These are phyloP conservation scores for Mycena crocata DNA, from an alignment of 768 basidiomycete species.

Conservation along the genomic window DNA sequence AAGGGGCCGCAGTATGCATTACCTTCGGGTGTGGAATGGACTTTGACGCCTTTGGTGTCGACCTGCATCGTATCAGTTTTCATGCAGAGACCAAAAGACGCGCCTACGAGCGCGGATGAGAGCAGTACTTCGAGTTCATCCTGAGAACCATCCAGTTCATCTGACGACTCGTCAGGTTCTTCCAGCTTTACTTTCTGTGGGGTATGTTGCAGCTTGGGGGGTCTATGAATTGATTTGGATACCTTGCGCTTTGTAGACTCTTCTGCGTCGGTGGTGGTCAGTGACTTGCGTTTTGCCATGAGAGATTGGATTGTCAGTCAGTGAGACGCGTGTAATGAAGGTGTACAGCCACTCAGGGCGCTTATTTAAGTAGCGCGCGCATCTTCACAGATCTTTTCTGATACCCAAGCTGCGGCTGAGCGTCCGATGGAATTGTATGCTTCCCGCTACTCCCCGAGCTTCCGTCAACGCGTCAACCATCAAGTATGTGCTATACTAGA, in stretches of 20 bases:
- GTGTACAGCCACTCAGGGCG: too few relatives aligned
- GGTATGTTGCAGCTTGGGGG: background rate
- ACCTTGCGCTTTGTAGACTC: background rate
- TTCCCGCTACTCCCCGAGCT: too few relatives aligned
- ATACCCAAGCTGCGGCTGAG: too few relatives aligned
- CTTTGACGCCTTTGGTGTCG: conserved; percentile 37
- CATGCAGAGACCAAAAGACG: background rate
- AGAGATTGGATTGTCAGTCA: too few relatives aligned
- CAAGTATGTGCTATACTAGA: too few relatives aligned
- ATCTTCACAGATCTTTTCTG: too few relatives aligned
- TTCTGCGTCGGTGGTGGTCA: background rate
- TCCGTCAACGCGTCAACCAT: too few relatives aligned
- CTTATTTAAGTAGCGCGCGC: too few relatives aligned
- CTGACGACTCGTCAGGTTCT: conserved; percentile 28
- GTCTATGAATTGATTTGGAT: conserved; percentile 2
- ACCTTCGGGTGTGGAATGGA: conserved; percentile 42
- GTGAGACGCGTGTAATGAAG: background rate
- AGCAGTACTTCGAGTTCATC: conserved; percentile 7
- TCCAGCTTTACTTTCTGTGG: conserved; percentile 35
- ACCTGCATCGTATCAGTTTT: conserved; percentile 32
- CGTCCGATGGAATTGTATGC: too few relatives aligned
- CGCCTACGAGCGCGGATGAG: background rate
- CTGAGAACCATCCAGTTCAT: conserved; percentile 13
- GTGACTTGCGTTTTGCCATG: conserved; percentile 24
- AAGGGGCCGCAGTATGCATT: too few relatives aligned